phyloP scores from a whole-genome alignment of 202 grass and related monocot genomes.

The Tripidium arundinaceum region DNA sequence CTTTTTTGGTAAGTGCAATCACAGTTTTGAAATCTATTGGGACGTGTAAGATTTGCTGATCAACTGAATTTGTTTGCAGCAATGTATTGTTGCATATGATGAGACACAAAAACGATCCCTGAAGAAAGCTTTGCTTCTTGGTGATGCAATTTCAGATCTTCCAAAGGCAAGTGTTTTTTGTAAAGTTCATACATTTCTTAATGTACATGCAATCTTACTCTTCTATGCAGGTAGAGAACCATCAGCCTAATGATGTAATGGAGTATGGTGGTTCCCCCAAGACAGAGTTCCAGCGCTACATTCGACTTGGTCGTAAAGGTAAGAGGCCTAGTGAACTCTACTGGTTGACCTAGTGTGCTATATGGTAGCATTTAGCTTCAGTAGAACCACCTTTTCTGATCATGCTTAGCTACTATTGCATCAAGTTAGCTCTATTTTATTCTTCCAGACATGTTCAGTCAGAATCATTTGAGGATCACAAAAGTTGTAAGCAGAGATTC shows the following conservation, averaged over 20 bases:
- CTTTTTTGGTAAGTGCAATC: too few species aligned
- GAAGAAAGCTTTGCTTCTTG: slow-evolving; percentile 53
- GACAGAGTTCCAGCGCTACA: slow-evolving; percentile 77
- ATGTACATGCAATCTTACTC: background rate
- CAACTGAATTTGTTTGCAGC: slow-evolving; percentile 35
- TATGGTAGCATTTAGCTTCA: too few species aligned
- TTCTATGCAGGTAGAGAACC: slow-evolving; percentile 57
- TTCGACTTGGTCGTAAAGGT: slow-evolving; percentile 62
- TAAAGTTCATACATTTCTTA: background rate
- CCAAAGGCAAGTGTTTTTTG: slow-evolving; percentile 44
- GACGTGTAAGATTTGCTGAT: background rate
- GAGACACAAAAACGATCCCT: slow-evolving; percentile 43
- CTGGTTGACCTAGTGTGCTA: background rate
- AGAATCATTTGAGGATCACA: too few species aligned
- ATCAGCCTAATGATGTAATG: slow-evolving; percentile 57
- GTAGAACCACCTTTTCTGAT: background rate
- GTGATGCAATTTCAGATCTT: slow-evolving; percentile 92
- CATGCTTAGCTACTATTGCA: background rate
- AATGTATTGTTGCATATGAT: slow-evolving; percentile 78
- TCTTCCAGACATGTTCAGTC: slow-evolving; percentile 54
- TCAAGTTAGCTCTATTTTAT: background rate
- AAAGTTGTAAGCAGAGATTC: too few species aligned
- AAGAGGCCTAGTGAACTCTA: background rate
- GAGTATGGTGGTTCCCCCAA: slow-evolving; percentile 29
- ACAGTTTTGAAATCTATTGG: background rate